A percentile compares a stretch with the other conserved stretches of the same genome.
These are phyloP conservation scores for Blepharisma japonicum DNA, from an alignment of 73 alveolate species.

Conservation along the genomic window DNA sequence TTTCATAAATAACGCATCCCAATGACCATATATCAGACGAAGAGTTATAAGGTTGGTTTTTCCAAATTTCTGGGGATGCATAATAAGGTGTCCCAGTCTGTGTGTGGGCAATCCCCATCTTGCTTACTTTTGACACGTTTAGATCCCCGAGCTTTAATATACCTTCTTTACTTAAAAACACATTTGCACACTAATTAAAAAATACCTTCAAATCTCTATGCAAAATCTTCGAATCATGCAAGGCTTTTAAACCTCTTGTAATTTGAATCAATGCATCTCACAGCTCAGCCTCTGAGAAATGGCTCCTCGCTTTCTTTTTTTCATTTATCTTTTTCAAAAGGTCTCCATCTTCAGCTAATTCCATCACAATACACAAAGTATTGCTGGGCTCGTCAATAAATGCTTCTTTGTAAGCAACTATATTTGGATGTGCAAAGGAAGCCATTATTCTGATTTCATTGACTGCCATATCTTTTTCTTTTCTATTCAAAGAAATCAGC, in stretches of 20 bases:
- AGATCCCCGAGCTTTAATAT: conserved; percentile 55
- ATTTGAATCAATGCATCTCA: conserved; percentile 82
- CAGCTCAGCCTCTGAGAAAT: conserved; percentile 61
- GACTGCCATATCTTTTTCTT: conserved; percentile 37
- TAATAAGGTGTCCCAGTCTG: conserved; percentile 45
- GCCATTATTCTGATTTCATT: conserved; percentile 52
- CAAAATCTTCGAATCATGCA: conserved; percentile 67
- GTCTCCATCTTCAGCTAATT: conserved; percentile 87
- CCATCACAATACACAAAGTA: conserved; percentile 80
- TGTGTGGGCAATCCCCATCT: conserved; percentile 24
- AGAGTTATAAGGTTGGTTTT: conserved; percentile 25
- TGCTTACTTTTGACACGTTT: conserved; percentile 51
- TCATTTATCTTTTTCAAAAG: conserved; percentile 46
- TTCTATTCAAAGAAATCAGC: conserved; percentile 43
- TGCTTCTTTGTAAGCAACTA: conserved; percentile 75
- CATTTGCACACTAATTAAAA: conserved; percentile 10
- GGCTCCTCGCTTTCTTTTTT: conserved; percentile 57
- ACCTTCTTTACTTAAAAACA: conserved; percentile 49
- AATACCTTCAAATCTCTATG: conserved; percentile 73
- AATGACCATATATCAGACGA: conserved; percentile 31
- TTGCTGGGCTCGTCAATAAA: conserved; percentile 59
- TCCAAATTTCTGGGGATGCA: conserved; percentile 43
- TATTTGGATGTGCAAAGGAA: conserved; percentile 47
- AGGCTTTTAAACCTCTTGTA: conserved; percentile 71
- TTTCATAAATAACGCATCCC: conserved; percentile 53